A percentile compares a stretch with the other conserved stretches of the same genome.
These are phyloP conservation scores for Taphrina flavorubra DNA, from an alignment of 1,139 yeast genomes.

Conservation along the genomic window DNA sequence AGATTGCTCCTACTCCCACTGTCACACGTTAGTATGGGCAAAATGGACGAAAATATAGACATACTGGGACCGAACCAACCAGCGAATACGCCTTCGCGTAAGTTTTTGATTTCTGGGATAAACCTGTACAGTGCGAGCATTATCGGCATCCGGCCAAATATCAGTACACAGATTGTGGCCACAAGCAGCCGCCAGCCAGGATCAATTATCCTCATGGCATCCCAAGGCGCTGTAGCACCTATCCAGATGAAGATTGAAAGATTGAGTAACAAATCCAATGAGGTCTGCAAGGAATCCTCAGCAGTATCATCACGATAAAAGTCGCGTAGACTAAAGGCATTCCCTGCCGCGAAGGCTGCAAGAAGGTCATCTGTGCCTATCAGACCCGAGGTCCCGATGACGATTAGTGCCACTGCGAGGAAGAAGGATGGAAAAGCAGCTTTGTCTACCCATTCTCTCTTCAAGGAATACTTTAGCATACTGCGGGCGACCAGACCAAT, in stretches of 20 bases:
- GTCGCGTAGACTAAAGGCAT: constrained; percentile 51
- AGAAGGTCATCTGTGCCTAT: constrained; percentile 54
- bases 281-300: constrained; percentile 50
- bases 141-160: constrained; percentile 53
- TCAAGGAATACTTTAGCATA: constrained; percentile 48
- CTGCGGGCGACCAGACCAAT: constrained; percentile 51
- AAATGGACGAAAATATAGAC: not conserved
- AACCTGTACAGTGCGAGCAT: constrained; percentile 51
- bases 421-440: constrained; percentile 49
- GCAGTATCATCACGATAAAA: constrained; percentile 51
- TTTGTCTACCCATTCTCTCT: constrained; percentile 47
- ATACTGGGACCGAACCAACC: constrained; percentile 56
- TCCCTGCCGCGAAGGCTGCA: constrained; percentile 52
- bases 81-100: constrained; percentile 55
- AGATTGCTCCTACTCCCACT: constrained; percentile 56
- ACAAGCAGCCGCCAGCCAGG: constrained; percentile 51
- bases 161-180: constrained; percentile 50
- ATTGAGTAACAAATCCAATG: constrained; percentile 52
- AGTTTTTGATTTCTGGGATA: constrained; percentile 53
- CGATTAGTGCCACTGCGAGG: constrained; percentile 48
- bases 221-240: constrained; percentile 55
- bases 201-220: constrained; percentile 45
- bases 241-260: constrained; percentile 53
- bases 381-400: constrained; percentile 53
- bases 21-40: not conserved